Conservation (phyloP, 2,329 filamentous ascomycete species). For the Colletotrichum tabaci region DNA sequence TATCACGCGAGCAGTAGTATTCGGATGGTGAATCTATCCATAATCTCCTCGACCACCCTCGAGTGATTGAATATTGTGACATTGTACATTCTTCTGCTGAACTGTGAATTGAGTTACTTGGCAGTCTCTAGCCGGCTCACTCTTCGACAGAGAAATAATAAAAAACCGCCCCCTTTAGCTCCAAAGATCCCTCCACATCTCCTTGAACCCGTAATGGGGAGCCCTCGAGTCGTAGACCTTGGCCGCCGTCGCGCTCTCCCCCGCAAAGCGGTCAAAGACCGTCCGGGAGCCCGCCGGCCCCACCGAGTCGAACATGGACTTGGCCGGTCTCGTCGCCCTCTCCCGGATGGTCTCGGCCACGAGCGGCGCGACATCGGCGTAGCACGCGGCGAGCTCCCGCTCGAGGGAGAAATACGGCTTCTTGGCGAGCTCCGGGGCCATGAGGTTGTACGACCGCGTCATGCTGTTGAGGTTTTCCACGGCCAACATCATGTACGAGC, state of each 20-base stretch:
- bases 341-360: constrained; percentile 81
- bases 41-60: too few species aligned
- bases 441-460: constrained; percentile 92
- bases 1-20: too few species aligned
- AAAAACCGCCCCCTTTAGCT: constrained; percentile 19
- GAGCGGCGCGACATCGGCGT: constrained; percentile 85
- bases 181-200: constrained; percentile 91
- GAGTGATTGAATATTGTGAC: too few species aligned
- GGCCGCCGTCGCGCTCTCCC: constrained; percentile 65
- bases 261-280: constrained; percentile 74
- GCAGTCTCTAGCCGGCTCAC: too few species aligned
- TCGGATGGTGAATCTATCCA: too few species aligned
- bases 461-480: constrained; percentile 84
- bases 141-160: too few species aligned
- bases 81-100: too few species aligned
- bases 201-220: constrained; percentile 86
- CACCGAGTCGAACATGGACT: constrained; percentile 48
- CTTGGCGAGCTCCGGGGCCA: constrained; percentile 92
- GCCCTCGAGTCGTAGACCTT: constrained; percentile 81
- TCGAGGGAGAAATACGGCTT: constrained; percentile 92
- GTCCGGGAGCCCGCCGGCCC: constrained; percentile 57
- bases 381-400: constrained; percentile 86
- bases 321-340: constrained; percentile 68
- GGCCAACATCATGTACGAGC: constrained; percentile 81
- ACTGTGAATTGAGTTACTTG: too few species aligned